Base-by-base conservation (phyloP, 768 basidiomycete species). In the Russula dissimulans region DNA sequence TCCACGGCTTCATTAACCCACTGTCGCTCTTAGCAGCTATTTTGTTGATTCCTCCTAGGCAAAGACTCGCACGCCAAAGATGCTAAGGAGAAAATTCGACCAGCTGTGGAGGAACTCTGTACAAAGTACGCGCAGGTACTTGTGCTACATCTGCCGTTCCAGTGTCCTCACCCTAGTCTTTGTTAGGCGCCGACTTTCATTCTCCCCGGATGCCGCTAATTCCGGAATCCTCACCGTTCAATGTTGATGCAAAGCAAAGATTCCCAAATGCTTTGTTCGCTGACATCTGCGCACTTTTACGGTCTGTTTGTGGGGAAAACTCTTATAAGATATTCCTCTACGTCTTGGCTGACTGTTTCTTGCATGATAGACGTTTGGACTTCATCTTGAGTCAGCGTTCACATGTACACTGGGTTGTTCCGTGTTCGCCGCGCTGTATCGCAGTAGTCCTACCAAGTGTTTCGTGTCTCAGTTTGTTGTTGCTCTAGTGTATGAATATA, bases 191-290 rank as follows among this genome's bases (percentile, higher is more conserved):
- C n/a, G 39, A 3, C 6, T 57, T 9, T n/a, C 2, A 15, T 26
- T 53, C 49, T 29, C 17, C 5, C 45, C 34, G 50, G 18, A 57
- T 61, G 45, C 60, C 18, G 36, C 6, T 18, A 61, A 61, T 43
- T 12, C 22, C 15, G 60, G 60, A 18, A 45, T 57, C 32, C 45
- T 61, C 17, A 18, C 57, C 26, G 60, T 61, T 47, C 56, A n/a
- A 2, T 44, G 53, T 44, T 43, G 53, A 54, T 12, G 17, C 52
- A 29, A 26, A n/a, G 17, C 52, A 29, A 26, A n/a, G 4, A 29
- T 6, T 15, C 22, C 10, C 17, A 8, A 12, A 4, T 36, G 34
- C 1, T 36, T 7, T 36, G 34, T 10, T 36, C 34, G 34, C 34
- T 36, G 22, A 26, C 22, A 26, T 2, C 22, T 1, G 22, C 22